Conservation (phyloP, 192 early-diverging fungal genomes). For the Coemansia sp. region DNA sequence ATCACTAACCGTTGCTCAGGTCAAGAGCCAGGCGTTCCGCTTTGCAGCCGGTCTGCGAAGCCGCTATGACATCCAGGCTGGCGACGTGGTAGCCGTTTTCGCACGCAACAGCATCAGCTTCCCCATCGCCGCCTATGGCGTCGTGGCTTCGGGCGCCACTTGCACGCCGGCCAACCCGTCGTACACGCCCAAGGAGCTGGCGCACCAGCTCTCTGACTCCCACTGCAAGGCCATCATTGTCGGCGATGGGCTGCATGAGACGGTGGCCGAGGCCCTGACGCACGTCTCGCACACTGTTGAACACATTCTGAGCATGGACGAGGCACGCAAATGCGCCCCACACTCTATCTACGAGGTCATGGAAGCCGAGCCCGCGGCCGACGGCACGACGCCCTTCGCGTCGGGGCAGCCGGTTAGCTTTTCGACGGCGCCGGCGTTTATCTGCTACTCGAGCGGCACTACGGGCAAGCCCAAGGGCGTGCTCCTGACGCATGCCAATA, state of each 20-base stretch:
- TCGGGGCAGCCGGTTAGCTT: slow-evolving; percentile 7
- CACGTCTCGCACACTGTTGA: slow-evolving; percentile 21
- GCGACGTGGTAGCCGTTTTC: slow-evolving; percentile 66
- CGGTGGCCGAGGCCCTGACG: slow-evolving; percentile 16
- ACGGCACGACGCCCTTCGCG: background rate
- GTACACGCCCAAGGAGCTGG: slow-evolving; percentile 77
- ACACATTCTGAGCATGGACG: slow-evolving; percentile 45
- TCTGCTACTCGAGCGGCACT: slow-evolving; percentile 74
- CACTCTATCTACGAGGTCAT: slow-evolving; percentile 21
- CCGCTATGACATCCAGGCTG: slow-evolving; percentile 57
- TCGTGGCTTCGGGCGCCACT: slow-evolving; percentile 61
- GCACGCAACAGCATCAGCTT: slow-evolving; percentile 58
- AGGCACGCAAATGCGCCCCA: background rate
- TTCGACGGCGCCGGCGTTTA: slow-evolving; percentile 52
- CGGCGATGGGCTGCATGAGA: slow-evolving; percentile 33
- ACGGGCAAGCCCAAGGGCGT: slow-evolving; percentile 70
- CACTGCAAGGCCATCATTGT: slow-evolving; percentile 67
- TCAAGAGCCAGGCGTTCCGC: slow-evolving; percentile 11
- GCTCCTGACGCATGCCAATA: slow-evolving; percentile 64
- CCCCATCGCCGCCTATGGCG: slow-evolving; percentile 64
- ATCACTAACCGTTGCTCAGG: slow-evolving; percentile 14
- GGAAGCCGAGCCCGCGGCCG: background rate
- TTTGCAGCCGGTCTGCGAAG: slow-evolving; percentile 27
- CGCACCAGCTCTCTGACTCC: slow-evolving; percentile 73
- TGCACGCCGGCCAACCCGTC: slow-evolving; percentile 76